Conservation (phyloP, 2,329 filamentous ascomycete species). For the Catunica adiposa region DNA sequence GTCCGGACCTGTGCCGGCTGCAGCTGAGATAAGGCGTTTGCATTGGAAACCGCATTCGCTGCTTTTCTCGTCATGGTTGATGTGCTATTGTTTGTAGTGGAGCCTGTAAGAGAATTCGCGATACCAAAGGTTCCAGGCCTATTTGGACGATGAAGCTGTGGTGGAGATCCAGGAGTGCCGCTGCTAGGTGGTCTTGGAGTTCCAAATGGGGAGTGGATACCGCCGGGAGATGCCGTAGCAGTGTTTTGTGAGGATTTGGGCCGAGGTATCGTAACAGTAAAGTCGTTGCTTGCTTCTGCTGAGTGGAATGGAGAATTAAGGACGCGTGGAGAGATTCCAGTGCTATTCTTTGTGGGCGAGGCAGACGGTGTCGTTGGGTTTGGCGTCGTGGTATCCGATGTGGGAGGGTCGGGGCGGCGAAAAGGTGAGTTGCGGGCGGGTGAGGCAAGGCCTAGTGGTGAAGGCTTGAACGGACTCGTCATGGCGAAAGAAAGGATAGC, state of each 20-base stretch:
- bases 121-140: constrained; percentile 6
- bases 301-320: constrained; percentile 27
- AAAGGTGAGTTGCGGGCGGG: constrained; percentile 48
- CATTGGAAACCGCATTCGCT: constrained; percentile 19
- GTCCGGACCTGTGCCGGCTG: constrained; percentile 71
- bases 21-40: constrained; percentile 51
- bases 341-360: constrained; percentile 36
- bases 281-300: background rate
- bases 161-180: constrained; percentile 4
- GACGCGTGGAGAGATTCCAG: constrained; percentile 12
- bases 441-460: constrained; percentile 54
- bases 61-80: constrained; percentile 13
- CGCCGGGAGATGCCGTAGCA: background rate
- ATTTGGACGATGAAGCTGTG: background rate
- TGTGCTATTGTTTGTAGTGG: constrained; percentile 6
- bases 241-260: constrained; percentile 6
- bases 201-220: constrained; percentile 9
- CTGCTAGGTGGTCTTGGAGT: background rate
- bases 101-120: constrained; percentile 2
- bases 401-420: constrained; percentile 43
- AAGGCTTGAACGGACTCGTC: constrained; percentile 42
- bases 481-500: background rate
- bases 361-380: constrained; percentile 43
- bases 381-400: constrained; percentile 40
- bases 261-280: background rate